Conservation (phyloP, 2,329 filamentous ascomycete species). For the Claviceps paspali region DNA sequence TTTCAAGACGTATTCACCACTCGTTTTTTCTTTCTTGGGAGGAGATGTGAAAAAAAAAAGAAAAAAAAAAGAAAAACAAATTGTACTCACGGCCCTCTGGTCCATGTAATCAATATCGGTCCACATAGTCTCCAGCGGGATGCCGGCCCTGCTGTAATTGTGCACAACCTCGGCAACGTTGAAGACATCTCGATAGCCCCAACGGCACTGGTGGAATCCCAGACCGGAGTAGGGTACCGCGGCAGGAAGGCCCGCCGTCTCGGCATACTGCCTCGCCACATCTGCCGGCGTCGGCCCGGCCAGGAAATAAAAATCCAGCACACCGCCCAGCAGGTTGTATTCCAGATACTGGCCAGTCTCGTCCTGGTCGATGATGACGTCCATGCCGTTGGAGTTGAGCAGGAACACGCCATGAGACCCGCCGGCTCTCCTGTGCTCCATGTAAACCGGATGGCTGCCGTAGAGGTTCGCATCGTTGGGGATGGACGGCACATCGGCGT, state of each 20-base stretch:
- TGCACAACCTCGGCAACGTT: constrained; percentile 51
- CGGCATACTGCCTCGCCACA: constrained; percentile 43
- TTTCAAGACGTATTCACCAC: too few species aligned
- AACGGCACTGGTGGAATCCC: constrained; percentile 47
- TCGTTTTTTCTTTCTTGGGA: too few species aligned
- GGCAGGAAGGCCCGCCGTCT: constrained; percentile 38
- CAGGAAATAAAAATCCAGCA: constrained; percentile 58
- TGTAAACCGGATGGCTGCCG: constrained; percentile 60
- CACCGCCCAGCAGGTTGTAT: constrained; percentile 64
- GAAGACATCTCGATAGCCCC: constrained; percentile 49
- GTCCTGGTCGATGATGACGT: constrained; percentile 56
- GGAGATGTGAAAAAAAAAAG: too few species aligned
- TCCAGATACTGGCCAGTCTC: constrained; percentile 48
- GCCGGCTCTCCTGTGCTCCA: constrained; percentile 48
- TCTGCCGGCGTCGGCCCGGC: constrained; percentile 42
- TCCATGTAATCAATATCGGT: constrained; percentile 31
- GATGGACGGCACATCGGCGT: constrained; percentile 46
- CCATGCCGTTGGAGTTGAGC: constrained; percentile 62
- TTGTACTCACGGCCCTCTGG: constrained; percentile 10
- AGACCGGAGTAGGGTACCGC: constrained; percentile 53
- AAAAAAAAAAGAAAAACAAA: too few species aligned
- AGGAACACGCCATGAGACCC: constrained; percentile 53
- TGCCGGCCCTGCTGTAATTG: constrained; percentile 49
- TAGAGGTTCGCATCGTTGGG: constrained; percentile 54
- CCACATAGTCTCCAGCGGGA: constrained; percentile 43